Evolutionary conservation across 2,329 filamentous ascomycete genomes (phyloP).

Genomic region (Phaeoacremonium minimum): DNA sequence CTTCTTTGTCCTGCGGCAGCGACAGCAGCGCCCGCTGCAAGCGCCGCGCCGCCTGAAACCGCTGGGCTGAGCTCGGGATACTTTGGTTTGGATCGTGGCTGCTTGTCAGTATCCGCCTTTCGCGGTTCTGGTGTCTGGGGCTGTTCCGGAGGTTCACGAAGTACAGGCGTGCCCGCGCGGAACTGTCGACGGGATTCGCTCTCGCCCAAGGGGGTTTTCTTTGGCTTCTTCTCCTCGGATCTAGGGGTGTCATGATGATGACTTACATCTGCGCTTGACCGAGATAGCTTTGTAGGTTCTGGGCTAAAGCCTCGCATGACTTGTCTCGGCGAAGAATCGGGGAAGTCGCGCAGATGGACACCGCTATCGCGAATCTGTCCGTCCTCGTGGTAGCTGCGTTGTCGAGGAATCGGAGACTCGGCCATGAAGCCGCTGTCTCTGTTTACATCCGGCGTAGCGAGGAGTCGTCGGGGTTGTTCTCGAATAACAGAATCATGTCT

Average conservation of each 20-base stretch:
- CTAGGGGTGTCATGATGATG: conserved; percentile 8
- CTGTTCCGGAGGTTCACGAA: conserved; percentile 31
- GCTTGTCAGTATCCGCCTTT: conserved; percentile 24
- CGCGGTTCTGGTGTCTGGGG: conserved; percentile 38
- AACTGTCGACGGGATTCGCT: conserved; percentile 7
- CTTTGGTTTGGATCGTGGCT: conserved; percentile 15
- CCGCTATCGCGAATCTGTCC: conserved; percentile 49
- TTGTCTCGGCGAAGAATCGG: conserved; percentile 22
- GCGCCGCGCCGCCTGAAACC: conserved; percentile 11
- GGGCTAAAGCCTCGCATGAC: conserved; percentile 11
- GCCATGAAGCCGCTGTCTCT: conserved; percentile 46
- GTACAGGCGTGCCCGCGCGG: conserved; percentile 25
- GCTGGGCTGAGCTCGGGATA: conserved; percentile 21
- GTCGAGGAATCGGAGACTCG: conserved; percentile 36
- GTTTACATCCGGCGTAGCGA: conserved; percentile 29
- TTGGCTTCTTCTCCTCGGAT: background rate
- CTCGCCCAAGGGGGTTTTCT: conserved; percentile 3
- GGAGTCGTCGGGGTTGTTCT: too few species aligned
- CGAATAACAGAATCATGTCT: too few species aligned
- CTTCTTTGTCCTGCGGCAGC: conserved; percentile 23
- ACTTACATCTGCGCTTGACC: conserved; percentile 4
- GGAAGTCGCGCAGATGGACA: conserved; percentile 47
- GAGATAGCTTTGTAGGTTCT: conserved; percentile 7
- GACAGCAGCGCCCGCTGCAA: conserved; percentile 28
- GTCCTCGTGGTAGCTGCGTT: conserved; percentile 25